A percentile compares a stretch with the other conserved stretches of the same genome.
Evolutionary conservation across 495 filamentous ascomycete genomes (phyloP).

Genomic region (Penicillium taxi): DNA sequence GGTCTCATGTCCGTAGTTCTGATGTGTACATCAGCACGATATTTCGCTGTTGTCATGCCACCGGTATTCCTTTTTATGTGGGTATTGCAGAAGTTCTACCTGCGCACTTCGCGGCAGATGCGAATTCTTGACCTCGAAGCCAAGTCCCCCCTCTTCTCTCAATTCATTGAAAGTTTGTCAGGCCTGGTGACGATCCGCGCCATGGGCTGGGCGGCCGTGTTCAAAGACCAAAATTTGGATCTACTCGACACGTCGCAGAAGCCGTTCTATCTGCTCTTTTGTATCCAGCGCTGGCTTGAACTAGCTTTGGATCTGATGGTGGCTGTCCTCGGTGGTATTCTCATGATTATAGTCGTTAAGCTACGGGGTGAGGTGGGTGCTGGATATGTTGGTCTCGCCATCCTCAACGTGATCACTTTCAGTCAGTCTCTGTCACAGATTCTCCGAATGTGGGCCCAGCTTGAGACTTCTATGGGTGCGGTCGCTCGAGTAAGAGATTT

Average conservation of each 20-base stretch:
- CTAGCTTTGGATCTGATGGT: conserved; percentile 37
- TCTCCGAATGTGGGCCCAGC: conserved; percentile 6
- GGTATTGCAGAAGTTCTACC: conserved; percentile 41
- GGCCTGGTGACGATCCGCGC: conserved; percentile 43
- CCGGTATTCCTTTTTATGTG: conserved; percentile 1
- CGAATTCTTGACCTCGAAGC: conserved; percentile 52
- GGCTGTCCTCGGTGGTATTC: conserved; percentile 9
- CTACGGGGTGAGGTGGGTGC: conserved; percentile 20
- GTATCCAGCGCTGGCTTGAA: conserved; percentile 37
- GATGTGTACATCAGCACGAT: conserved; percentile 4
- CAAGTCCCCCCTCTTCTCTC: conserved; percentile 42
- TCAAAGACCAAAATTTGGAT: conserved; percentile 14
- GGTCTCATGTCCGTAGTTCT: not conserved
- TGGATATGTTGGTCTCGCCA: conserved; percentile 24
- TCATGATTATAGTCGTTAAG: conserved; percentile 1
- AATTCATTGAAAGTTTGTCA: conserved; percentile 39
- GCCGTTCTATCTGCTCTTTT: conserved; percentile 38
- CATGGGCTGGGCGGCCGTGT: conserved; percentile 34
- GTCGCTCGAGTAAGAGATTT: conserved; percentile 14
- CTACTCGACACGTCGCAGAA: conserved; percentile 32
- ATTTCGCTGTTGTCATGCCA: conserved; percentile 3
- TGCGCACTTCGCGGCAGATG: conserved; percentile 53
- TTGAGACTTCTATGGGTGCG: conserved; percentile 20
- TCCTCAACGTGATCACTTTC: conserved; percentile 16
- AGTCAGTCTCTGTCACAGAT: conserved; percentile 3